Percentiles rank a stretch among this genome's conserved stretches.
Conservation (phyloP, 129 eudicot genomes). For the Escallonia rubra region DNA sequence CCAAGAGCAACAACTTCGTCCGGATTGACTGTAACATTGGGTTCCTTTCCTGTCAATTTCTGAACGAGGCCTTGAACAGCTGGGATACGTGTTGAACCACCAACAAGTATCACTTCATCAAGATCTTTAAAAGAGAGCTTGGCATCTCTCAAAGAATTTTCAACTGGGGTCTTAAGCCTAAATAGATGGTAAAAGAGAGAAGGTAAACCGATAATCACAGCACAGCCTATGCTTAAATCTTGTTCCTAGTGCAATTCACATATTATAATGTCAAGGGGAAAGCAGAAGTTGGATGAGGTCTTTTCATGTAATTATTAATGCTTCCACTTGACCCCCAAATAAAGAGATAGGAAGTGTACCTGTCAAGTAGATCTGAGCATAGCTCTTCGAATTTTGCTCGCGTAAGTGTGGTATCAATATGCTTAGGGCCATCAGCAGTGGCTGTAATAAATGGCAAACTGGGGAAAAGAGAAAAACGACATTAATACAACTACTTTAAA, state of each 20-base stretch:
- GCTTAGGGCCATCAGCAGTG: conserved; percentile 97
- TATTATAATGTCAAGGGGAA: not conserved
- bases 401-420: conserved; percentile 93
- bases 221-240: not conserved
- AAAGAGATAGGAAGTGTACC: conserved; percentile 33
- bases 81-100: conserved; percentile 99
- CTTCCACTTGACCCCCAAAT: not conserved
- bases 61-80: conserved; percentile 93
- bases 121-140: conserved; percentile 79
- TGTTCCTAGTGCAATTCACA: not conserved
- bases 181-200: not conserved
- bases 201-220: no score
- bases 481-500: no score
- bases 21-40: conserved; percentile 95
- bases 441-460: conserved; percentile 99
- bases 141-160: conserved; percentile 91
- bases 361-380: conserved; percentile 94
- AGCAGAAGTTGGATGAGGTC: not conserved
- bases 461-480: not conserved
- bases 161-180: conserved; percentile 90
- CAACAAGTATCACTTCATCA: conserved; percentile 97
- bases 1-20: conserved; percentile 99
- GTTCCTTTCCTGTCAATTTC: conserved; percentile 84
- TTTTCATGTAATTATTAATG: not conserved
- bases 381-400: conserved; percentile 95